A percentile compares a stretch with the other conserved stretches of the same genome.
Conservation (phyloP, 139 green algal genomes). For the Micractinium sp. region DNA sequence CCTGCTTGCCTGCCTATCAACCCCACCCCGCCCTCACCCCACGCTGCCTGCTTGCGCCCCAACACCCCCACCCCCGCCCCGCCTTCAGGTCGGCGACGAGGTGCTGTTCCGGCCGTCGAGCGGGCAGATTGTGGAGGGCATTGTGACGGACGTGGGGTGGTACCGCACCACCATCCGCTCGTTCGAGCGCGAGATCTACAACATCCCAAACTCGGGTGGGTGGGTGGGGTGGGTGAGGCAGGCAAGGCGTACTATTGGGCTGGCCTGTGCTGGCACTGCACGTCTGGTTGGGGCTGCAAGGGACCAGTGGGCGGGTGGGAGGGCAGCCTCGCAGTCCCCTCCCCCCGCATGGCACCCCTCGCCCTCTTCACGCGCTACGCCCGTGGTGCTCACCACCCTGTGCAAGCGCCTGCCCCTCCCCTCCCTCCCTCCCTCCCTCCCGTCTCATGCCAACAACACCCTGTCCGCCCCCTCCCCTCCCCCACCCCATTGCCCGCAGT, state of each 20-base stretch:
- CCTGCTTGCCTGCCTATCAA: not conserved
- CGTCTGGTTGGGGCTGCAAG: too few species aligned
- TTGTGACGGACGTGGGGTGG: constrained; percentile 93
- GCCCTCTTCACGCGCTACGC: too few species aligned
- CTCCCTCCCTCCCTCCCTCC: too few species aligned
- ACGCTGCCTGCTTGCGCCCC: too few species aligned
- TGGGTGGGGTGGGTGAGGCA: not conserved
- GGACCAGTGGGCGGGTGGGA: too few species aligned
- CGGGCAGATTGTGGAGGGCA: constrained; percentile 81
- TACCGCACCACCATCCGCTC: constrained; percentile 87
- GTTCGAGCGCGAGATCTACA: constrained; percentile 83
- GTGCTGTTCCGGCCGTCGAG: constrained; percentile 76
- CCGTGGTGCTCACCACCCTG: too few species aligned
- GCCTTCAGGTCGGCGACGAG: constrained; percentile 77
- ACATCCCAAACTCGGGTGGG: constrained; percentile 64
- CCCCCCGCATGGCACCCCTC: too few species aligned
- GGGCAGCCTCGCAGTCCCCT: too few species aligned
- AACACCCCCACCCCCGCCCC: too few species aligned
- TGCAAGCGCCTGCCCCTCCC: too few species aligned
- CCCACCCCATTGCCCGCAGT: constrained; percentile 61
- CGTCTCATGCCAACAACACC: too few species aligned
- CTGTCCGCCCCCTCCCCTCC: not conserved
- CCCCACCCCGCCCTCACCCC: too few species aligned
- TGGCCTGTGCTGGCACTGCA: not conserved
- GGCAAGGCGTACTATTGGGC: not conserved